phyloP scores from a whole-genome alignment of 345 rosid species.

The Stellera chamaejasme region DNA sequence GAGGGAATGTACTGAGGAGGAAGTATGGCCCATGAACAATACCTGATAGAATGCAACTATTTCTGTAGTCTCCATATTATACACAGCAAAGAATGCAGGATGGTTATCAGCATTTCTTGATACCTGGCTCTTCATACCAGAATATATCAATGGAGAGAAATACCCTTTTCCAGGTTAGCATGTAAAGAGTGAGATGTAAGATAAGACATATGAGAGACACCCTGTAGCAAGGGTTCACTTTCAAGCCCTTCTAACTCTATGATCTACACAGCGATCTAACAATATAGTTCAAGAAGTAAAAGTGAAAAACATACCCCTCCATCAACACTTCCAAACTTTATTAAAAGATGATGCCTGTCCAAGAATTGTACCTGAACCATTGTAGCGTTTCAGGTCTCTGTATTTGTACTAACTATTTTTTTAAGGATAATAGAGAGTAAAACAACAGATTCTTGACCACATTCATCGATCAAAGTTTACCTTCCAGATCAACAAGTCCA shows the following conservation, averaged over 20 bases:
- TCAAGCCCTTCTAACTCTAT: too few species aligned
- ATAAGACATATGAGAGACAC: too few species aligned
- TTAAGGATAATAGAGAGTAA: not conserved
- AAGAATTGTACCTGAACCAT: constrained; percentile 76
- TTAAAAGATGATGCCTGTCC: constrained; percentile 88
- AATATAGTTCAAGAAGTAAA: constrained; percentile 2
- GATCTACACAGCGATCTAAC: not conserved
- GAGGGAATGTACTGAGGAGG: not conserved
- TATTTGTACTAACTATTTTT: not conserved
- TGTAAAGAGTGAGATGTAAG: too few species aligned
- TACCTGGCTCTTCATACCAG: constrained; percentile 32
- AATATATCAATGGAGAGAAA: too few species aligned
- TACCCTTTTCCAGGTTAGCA: too few species aligned
- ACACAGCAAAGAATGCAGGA: constrained; percentile 86
- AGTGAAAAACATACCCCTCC: constrained; percentile 63
- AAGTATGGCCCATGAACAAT: constrained; percentile 5
- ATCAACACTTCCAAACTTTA: constrained; percentile 91
- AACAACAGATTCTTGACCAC: not conserved
- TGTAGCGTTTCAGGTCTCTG: constrained; percentile 11
- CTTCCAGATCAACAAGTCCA: constrained; percentile 91
- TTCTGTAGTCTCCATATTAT: constrained; percentile 97
- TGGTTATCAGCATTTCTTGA: constrained; percentile 63
- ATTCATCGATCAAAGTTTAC: constrained; percentile 22
- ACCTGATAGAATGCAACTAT: constrained; percentile 95
- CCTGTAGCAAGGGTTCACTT: too few species aligned